Percentiles rank a stretch among this genome's conserved stretches.
Evolutionary conservation across 2,329 filamentous ascomycete species (phyloP).

Genomic region (Ascochyta viciae-villosae): DNA sequence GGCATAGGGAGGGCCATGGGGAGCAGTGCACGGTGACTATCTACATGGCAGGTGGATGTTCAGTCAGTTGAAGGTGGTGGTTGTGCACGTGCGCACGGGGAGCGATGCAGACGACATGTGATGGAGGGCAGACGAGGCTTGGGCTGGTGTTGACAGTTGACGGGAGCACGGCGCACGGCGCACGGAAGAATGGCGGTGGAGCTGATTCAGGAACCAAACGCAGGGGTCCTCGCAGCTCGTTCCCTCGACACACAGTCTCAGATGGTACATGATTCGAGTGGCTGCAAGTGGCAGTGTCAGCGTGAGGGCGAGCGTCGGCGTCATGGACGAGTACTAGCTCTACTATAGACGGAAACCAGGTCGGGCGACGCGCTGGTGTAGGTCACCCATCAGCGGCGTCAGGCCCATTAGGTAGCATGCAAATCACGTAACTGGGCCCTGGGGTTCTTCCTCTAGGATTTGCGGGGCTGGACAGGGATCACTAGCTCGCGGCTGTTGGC

Average conservation of each 20-base stretch:
- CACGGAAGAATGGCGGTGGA: slow-evolving; percentile 11
- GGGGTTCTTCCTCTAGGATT: slow-evolving; percentile 3
- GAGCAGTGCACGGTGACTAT: slow-evolving; percentile 4
- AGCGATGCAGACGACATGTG: slow-evolving; percentile 3
- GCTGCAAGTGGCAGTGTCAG: not conserved
- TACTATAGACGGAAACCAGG: not conserved
- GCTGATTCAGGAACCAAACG: slow-evolving; percentile 12
- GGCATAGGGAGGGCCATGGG: slow-evolving; percentile 60
- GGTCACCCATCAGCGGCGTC: too few species aligned
- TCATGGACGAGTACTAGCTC: slow-evolving; percentile 4
- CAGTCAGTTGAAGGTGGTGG: not conserved
- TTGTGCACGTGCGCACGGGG: slow-evolving; percentile 15
- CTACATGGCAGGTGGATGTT: not conserved
- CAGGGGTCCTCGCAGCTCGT: slow-evolving; percentile 1
- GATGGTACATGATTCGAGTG: too few species aligned
- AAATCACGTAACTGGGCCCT: slow-evolving; percentile 10
- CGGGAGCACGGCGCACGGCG: not conserved
- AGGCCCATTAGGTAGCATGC: not conserved
- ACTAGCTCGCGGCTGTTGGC: slow-evolving; percentile 18
- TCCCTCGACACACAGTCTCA: too few species aligned
- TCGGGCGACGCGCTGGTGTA: not conserved
- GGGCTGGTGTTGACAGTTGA: not conserved
- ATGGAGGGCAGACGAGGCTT: slow-evolving; percentile 7
- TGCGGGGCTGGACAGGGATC: slow-evolving; percentile 18
- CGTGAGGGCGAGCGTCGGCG: not conserved